Conservation (phyloP, 345 rosid genomes). For the Dovyalis caffra region DNA sequence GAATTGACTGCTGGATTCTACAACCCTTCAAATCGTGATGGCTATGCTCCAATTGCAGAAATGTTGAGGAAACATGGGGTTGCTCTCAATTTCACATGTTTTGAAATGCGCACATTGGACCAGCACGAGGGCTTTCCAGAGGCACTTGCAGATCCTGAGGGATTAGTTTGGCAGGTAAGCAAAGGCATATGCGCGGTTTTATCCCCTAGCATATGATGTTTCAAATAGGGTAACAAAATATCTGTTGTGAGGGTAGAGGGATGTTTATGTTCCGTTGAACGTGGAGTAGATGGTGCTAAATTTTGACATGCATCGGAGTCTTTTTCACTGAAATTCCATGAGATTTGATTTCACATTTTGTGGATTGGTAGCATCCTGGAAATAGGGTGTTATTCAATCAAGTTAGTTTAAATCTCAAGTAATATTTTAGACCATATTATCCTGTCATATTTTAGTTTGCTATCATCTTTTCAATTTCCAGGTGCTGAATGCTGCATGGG, state of each 20-base stretch:
- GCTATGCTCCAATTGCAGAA: constrained; percentile 70
- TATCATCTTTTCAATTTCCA: constrained; percentile 23
- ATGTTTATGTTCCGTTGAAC: background rate
- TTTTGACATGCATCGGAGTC: background rate
- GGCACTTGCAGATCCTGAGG: constrained; percentile 75
- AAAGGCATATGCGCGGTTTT: background rate
- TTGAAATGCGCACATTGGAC: constrained; percentile 53
- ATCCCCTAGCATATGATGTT: background rate
- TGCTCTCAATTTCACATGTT: constrained; percentile 59
- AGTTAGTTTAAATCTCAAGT: background rate
- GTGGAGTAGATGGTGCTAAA: background rate
- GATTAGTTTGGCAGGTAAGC: constrained; percentile 84
- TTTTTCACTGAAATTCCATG: background rate
- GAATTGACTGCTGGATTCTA: constrained; percentile 89
- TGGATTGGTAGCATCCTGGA: background rate
- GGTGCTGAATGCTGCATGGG: constrained; percentile 96
- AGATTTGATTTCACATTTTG: background rate
- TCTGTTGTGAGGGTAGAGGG: background rate
- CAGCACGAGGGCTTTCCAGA: constrained; percentile 55
- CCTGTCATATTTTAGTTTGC: background rate
- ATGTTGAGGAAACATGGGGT: constrained; percentile 75
- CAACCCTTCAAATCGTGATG: constrained; percentile 89
- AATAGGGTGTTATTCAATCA: background rate
- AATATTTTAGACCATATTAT: background rate
- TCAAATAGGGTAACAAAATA: background rate